phyloP scores from a whole-genome alignment of 768 basidiomycete species.

The Boletus rubroflammeus region DNA sequence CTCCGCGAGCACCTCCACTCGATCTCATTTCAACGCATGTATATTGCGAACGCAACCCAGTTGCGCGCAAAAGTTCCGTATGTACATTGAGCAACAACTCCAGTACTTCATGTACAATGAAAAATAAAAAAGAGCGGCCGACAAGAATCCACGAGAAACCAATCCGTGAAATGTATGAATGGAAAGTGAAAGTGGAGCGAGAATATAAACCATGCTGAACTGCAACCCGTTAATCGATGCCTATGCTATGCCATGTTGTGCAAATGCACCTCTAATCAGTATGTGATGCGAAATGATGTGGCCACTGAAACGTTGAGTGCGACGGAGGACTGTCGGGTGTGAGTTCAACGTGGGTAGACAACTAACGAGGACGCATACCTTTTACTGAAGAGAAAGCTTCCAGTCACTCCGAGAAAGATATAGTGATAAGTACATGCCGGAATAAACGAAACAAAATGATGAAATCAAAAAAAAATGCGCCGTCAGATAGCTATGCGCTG shows the following conservation, averaged over 20 bases:
- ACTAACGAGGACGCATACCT: constrained; percentile 1
- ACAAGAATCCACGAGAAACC: neutral
- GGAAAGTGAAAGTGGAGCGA: neutral
- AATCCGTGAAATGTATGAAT: neutral
- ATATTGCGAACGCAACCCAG: constrained; percentile 1
- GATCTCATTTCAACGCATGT: neutral
- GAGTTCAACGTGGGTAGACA: neutral
- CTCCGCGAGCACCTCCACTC: constrained; percentile 13
- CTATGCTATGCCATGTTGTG: constrained; percentile 16
- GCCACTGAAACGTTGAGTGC: neutral
- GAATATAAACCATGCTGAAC: constrained; percentile 4
- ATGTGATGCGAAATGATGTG: constrained; percentile 3
- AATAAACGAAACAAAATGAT: neutral
- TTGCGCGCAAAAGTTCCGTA: neutral
- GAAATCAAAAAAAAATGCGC: neutral
- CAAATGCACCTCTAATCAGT: constrained; percentile 12
- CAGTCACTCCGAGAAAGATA: neutral
- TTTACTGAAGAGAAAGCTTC: neutral
- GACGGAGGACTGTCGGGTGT: neutral
- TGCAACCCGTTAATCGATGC: neutral
- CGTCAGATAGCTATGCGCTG: neutral
- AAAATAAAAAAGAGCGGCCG: neutral
- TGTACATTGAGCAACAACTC: neutral
- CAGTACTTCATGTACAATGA: neutral
- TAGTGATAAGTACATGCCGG: neutral